Conservation (phyloP, 768 basidiomycete genomes). For the Boletus rubropictus region DNA sequence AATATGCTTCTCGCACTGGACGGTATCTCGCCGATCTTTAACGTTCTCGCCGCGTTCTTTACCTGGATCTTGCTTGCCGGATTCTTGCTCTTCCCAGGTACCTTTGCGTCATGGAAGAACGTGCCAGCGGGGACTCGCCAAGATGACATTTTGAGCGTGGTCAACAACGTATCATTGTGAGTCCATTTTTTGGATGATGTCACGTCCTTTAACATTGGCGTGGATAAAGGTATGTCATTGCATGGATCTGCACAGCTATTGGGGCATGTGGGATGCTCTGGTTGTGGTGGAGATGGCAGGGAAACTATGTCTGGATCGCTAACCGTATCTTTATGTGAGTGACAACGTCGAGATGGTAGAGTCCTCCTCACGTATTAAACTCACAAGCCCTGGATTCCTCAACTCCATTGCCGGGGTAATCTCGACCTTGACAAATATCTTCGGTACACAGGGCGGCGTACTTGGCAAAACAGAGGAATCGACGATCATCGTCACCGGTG, state of each 20-base stretch:
- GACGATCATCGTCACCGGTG: conserved; percentile 45
- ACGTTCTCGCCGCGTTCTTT: conserved; percentile 50
- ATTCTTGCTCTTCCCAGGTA: conserved; percentile 58
- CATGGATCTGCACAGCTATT: conserved; percentile 48
- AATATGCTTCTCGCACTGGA: conserved; percentile 60
- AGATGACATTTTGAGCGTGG: conserved; percentile 30
- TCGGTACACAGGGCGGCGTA: conserved; percentile 43
- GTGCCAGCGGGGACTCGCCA: conserved; percentile 27
- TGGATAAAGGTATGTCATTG: conserved; percentile 44
- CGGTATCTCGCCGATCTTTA: conserved; percentile 44
- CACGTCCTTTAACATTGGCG: conserved; percentile 1
- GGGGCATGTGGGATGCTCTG: conserved; percentile 51
- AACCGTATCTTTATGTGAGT: conserved; percentile 54
- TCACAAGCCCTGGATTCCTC: conserved; percentile 46
- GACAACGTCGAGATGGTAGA: background rate
- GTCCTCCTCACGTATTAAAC: conserved; percentile 3
- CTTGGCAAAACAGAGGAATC: conserved; percentile 39
- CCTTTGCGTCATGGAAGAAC: conserved; percentile 43
- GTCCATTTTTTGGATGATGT: conserved; percentile 12
- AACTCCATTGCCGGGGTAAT: conserved; percentile 54
- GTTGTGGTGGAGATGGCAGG: conserved; percentile 55
- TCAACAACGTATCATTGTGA: conserved; percentile 45
- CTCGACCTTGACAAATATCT: conserved; percentile 48
- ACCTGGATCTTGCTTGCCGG: conserved; percentile 61
- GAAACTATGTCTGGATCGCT: conserved; percentile 53